These are phyloP conservation scores for Alternaria metachromatica DNA, from an alignment of 2,329 filamentous ascomycete species.

Conservation along the genomic window DNA sequence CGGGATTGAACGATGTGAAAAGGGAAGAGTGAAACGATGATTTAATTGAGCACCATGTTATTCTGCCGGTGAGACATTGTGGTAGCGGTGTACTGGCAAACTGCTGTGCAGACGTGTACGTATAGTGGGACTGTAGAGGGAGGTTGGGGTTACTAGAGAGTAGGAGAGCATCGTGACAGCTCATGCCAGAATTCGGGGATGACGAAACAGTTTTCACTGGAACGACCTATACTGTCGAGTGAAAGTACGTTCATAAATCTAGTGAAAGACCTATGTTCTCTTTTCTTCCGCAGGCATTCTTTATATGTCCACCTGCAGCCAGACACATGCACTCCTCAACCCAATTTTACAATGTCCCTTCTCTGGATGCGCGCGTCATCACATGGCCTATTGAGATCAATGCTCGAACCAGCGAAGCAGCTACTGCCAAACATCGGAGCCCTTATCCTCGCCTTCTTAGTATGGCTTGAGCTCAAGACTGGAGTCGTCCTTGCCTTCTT, in stretches of 20 bases:
- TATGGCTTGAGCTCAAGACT: neutral
- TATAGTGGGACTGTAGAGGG: too few species aligned
- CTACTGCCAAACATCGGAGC: neutral
- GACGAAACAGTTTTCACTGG: too few species aligned
- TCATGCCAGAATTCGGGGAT: too few species aligned
- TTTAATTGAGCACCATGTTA: neutral
- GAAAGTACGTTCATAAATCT: neutral
- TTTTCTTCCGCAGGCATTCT: neutral
- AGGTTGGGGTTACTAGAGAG: too few species aligned
- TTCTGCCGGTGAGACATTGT: neutral
- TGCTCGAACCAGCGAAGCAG: neutral
- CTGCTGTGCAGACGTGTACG: neutral
- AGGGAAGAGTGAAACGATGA: neutral
- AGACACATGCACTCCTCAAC: neutral
- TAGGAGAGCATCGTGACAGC: too few species aligned
- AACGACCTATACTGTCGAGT: too few species aligned
- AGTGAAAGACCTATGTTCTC: neutral
- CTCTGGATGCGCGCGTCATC: neutral
- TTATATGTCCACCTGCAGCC: neutral
- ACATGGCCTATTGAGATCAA: neutral
- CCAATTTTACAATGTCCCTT: neutral
- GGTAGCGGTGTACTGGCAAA: neutral
- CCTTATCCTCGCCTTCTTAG: neutral
- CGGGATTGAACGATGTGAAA: too few species aligned
- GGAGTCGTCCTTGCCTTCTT: neutral